Conservation (phyloP, 2,329 filamentous ascomycete genomes). For the Capronia americana region DNA sequence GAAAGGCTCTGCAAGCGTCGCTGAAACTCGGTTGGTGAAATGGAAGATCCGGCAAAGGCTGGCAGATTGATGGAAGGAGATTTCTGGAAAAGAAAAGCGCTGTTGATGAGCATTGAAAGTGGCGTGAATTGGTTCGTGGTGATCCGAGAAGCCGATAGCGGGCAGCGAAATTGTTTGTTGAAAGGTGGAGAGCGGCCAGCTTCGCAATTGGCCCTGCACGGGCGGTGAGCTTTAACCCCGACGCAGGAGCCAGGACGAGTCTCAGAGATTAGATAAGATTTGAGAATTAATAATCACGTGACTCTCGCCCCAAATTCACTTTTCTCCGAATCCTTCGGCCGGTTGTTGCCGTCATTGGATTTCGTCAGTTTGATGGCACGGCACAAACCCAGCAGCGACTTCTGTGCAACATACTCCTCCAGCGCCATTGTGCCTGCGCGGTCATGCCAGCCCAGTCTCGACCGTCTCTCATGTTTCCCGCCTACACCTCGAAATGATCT, state of each 20-base stretch:
- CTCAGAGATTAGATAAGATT: conserved; percentile 4
- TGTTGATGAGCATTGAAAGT: conserved; percentile 6
- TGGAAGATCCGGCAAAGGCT: neutral
- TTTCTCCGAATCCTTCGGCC: neutral
- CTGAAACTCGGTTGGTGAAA: neutral
- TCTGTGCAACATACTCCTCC: neutral
- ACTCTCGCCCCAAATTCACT: neutral
- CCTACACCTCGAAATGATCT: conserved; percentile 31
- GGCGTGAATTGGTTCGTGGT: conserved; percentile 19
- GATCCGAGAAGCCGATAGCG: conserved; percentile 20
- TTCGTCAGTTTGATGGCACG: neutral
- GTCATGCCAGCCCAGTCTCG: neutral
- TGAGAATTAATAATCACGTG: neutral
- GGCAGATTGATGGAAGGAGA: neutral
- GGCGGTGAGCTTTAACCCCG: conserved; percentile 6
- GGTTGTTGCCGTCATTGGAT: neutral
- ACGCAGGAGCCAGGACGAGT: neutral
- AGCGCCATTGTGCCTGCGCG: neutral
- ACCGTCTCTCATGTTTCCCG: neutral
- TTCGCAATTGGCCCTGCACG: neutral
- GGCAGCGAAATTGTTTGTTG: conserved; percentile 19
- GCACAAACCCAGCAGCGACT: neutral
- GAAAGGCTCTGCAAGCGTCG: neutral
- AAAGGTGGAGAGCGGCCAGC: conserved; percentile 17
- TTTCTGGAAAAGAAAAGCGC: neutral